Base-by-base conservation (phyloP, 441 rosid genomes). In the Metrosideros polymorpha region DNA sequence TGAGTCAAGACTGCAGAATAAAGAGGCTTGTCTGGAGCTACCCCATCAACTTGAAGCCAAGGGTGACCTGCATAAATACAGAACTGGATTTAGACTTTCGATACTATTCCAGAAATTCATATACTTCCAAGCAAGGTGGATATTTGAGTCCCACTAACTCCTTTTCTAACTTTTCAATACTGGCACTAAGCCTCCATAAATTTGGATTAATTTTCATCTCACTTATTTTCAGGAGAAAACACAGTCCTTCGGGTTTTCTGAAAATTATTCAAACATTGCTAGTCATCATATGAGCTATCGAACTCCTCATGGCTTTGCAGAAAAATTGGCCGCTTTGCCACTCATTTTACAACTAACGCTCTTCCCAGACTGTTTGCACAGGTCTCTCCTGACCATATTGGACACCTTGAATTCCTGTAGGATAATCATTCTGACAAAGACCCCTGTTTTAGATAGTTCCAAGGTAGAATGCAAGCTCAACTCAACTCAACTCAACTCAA, bases 1-100 rank as follows among this genome's bases (percentile, higher is more conserved):
- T 83, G 83, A 35, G 83, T 75, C 82, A 53, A 85, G 24, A 75
- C 83, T 49, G 86, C 86, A 13, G 83, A 55, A 25, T 85, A 83
- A 22, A 52, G 61, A 75, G 86, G 83, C 63, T 54, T 66, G 51
- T 75, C 86, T 13, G 95, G 93, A 86, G 94, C 94, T 88, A 84
- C 88, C 57, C 93, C 91, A 75, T 90, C 95, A 53, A 86, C 91
- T 85, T 86, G 93, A 86, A 94, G 79, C 96, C 96, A 94, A n/a
- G 95, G 94, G 86, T 93, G 96, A 87, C 92, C 95, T 93, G 88
- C 59, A 87, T 82, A n/a, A 77, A 88, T 84, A 8, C 84, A 56
- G 56, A 86, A 71, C 39, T 24, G n/a, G 51, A 25, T 85, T 79
- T 71, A 32, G 56, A 47, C 18, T 85, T n/a, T 49, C 30, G 51